Percentiles rank a stretch among this genome's conserved stretches.
phyloP scores from a whole-genome alignment of 208 protist species.

The Lotmaria passim region DNA sequence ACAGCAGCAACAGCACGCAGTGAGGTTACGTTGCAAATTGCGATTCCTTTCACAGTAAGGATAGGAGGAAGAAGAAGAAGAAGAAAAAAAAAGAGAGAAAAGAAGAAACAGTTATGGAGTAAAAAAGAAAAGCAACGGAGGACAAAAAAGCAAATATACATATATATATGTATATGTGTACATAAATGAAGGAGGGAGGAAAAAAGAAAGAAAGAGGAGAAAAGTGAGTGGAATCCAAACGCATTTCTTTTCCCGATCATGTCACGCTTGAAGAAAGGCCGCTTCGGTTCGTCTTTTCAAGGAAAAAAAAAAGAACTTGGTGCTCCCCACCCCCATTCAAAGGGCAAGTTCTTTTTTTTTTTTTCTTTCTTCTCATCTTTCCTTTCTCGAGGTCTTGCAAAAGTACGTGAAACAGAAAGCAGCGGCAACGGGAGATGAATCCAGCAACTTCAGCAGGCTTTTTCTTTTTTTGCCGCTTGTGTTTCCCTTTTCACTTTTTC shows the following conservation, averaged over 20 bases:
- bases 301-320: neutral
- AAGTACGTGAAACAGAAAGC: neutral
- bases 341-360: neutral
- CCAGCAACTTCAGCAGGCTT: too few relatives aligned
- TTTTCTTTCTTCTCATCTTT: neutral
- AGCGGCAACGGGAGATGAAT: neutral
- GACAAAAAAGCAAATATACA: neutral
- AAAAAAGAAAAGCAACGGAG: neutral
- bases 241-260: too few relatives aligned
- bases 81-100: slow-evolving; percentile 19
- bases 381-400: neutral
- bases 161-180: neutral
- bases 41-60: neutral
- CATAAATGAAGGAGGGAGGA: neutral
- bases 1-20: too few relatives aligned
- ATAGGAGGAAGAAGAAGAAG: neutral
- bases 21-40: too few relatives aligned
- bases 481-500: too few relatives aligned
- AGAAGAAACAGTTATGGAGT: neutral
- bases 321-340: neutral
- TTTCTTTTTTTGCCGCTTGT: slow-evolving; percentile 1
- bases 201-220: neutral
- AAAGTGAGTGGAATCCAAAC: too few relatives aligned
- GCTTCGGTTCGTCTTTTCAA: too few relatives aligned
- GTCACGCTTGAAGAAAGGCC: too few relatives aligned